A percentile compares a stretch with the other conserved stretches of the same genome.
Conservation (phyloP, 192 early-diverging fungal species). For the Umbelopsis ramanniana region DNA sequence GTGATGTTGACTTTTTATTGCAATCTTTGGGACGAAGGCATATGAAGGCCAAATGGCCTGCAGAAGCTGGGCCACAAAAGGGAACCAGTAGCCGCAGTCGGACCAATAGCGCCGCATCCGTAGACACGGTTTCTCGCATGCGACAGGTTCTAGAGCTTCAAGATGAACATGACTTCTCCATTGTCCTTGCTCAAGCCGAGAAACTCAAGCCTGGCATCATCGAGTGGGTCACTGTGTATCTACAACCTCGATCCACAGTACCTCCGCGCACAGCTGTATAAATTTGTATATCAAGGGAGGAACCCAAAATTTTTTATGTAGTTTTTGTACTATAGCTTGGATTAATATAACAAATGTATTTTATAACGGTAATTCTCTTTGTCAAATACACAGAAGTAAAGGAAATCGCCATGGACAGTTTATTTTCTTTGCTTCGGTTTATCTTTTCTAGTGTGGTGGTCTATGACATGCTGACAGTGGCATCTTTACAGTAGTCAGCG, state of each 20-base stretch:
- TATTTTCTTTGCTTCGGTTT: no score
- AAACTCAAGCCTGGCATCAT: constrained; percentile 49
- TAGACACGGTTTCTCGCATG: not conserved
- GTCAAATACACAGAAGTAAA: no score
- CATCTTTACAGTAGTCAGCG: not conserved
- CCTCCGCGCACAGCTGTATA: not conserved
- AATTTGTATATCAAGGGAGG: constrained; percentile 11
- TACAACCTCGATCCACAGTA: not conserved
- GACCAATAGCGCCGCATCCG: not conserved
- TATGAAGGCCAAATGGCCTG: not conserved
- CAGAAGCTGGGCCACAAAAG: not conserved
- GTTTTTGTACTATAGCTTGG: not conserved
- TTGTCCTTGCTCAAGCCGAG: constrained; percentile 53
- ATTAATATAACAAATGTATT: no score
- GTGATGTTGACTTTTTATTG: constrained; percentile 2
- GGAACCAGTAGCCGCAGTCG: not conserved
- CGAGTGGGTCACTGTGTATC: constrained; percentile 30
- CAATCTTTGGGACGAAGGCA: constrained; percentile 1
- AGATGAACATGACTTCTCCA: constrained; percentile 44
- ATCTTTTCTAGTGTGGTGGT: not conserved
- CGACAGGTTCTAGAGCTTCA: constrained; percentile 27
- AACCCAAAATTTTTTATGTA: not conserved
- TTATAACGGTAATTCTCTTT: no score
- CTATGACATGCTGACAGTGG: not conserved
- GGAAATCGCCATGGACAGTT: no score